Conservation (phyloP, 345 rosid genomes). For the Salix brachista region DNA sequence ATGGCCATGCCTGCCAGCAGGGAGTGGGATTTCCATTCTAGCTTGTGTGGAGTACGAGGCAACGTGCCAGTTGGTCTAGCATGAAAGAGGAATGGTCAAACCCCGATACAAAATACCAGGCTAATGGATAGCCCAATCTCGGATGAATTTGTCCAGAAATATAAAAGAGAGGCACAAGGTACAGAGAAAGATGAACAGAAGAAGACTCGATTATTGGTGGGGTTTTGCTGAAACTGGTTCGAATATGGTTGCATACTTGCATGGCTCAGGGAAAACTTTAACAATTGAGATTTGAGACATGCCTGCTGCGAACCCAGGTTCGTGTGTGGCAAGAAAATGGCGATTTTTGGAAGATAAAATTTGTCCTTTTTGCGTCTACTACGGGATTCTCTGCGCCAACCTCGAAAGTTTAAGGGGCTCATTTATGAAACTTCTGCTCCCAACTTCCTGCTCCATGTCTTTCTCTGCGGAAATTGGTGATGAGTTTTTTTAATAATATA, state of each 20-base stretch:
- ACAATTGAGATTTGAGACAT: background rate
- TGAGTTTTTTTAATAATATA: no score
- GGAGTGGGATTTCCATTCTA: no score
- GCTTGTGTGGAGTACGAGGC: no score
- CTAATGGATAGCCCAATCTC: background rate
- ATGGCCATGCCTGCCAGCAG: no score
- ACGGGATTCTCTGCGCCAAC: background rate
- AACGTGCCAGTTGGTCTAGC: no score
- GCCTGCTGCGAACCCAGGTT: background rate
- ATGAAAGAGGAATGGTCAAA: background rate
- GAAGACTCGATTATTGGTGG: background rate
- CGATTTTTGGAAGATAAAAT: background rate
- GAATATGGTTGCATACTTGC: background rate
- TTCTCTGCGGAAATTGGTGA: no score
- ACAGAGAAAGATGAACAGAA: background rate
- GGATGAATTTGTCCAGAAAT: background rate
- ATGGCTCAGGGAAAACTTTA: constrained; percentile 8
- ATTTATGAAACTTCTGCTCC: no score
- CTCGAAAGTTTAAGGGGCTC: background rate
- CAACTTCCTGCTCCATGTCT: no score
- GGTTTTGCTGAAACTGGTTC: background rate
- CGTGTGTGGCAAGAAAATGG: background rate
- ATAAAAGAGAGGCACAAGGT: background rate
- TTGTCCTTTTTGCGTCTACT: background rate
- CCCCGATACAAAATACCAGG: background rate